A percentile compares a stretch with the other conserved stretches of the same genome.
Conservation (phyloP, 2,329 filamentous ascomycete species). For the Alternaria sp. region DNA sequence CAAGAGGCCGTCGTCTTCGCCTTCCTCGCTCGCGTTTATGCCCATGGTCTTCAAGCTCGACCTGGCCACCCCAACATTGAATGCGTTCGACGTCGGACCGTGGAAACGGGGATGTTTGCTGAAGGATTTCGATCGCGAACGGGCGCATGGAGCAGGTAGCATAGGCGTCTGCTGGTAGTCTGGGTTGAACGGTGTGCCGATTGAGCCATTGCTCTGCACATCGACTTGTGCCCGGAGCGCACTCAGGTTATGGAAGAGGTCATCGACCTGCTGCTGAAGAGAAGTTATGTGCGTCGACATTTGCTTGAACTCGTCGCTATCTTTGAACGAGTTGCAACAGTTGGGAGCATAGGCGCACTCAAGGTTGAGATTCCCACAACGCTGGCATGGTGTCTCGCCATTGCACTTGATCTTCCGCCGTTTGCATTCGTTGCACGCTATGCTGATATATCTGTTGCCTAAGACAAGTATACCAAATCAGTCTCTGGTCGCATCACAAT, state of each 20-base stretch:
- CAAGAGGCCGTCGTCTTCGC: conserved; percentile 65
- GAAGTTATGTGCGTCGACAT: conserved; percentile 77
- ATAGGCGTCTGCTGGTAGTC: conserved; percentile 49
- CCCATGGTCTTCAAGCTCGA: conserved; percentile 90
- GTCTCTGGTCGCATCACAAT: background rate
- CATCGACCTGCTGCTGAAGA: conserved; percentile 85
- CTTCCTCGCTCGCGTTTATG: conserved; percentile 71
- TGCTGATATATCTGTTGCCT: conserved; percentile 67
- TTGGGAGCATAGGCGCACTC: conserved; percentile 73
- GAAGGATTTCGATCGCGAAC: conserved; percentile 47
- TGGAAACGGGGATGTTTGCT: conserved; percentile 72
- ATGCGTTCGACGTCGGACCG: conserved; percentile 84
- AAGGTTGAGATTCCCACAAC: conserved; percentile 70
- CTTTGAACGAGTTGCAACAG: conserved; percentile 84
- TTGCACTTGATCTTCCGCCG: conserved; percentile 74
- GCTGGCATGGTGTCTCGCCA: conserved; percentile 69
- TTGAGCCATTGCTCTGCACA: conserved; percentile 40
- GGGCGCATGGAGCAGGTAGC: conserved; percentile 48
- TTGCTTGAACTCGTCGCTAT: conserved; percentile 82
- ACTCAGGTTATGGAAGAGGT: conserved; percentile 75
- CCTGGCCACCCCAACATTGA: conserved; percentile 86
- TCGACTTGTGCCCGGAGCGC: conserved; percentile 65
- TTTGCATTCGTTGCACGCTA: conserved; percentile 73
- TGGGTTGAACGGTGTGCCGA: conserved; percentile 42
- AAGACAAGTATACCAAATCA: background rate